Percentiles rank a stretch among this genome's conserved stretches.
Conservation (phyloP, 768 basidiomycete species). For the Boletus rubescentipes region DNA sequence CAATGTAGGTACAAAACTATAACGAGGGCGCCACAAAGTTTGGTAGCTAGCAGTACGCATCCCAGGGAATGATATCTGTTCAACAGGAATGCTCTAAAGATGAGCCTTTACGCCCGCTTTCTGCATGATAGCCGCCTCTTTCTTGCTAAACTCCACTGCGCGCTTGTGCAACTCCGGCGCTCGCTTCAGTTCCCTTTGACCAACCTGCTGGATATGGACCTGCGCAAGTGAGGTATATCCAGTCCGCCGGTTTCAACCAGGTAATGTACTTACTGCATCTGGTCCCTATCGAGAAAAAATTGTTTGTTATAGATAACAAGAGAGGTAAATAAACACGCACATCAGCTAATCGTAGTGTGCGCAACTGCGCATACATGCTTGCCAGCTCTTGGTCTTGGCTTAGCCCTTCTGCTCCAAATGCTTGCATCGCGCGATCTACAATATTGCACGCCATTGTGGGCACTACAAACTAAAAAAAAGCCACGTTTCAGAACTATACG, state of each 20-base stretch:
- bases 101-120: constrained; percentile 61
- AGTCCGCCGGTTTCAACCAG: neutral
- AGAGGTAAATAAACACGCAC: constrained; percentile 41
- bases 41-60: no score
- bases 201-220: constrained; percentile 96
- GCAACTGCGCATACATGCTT: constrained; percentile 68
- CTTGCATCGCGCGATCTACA: constrained; percentile 94
- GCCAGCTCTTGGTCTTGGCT: constrained; percentile 89
- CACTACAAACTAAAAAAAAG: constrained; percentile 75
- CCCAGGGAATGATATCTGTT: no score
- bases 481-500: neutral
- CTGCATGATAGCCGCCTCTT: constrained; percentile 57
- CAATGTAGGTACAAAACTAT: no score
- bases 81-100: constrained; percentile 34
- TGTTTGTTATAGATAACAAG: constrained; percentile 3
- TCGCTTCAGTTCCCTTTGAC: constrained; percentile 82
- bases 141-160: constrained; percentile 54
- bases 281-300: constrained; percentile 53
- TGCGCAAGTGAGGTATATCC: constrained; percentile 31
- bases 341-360: constrained; percentile 87
- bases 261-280: constrained; percentile 56
- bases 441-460: constrained; percentile 87
- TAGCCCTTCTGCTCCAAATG: constrained; percentile 95
- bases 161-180: constrained; percentile 60
- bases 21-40: no score